Percentiles rank a stretch among this genome's conserved stretches.
These are phyloP conservation scores for Pyricularia sp. DNA, from an alignment of 2,329 filamentous ascomycete genomes.

Conservation along the genomic window DNA sequence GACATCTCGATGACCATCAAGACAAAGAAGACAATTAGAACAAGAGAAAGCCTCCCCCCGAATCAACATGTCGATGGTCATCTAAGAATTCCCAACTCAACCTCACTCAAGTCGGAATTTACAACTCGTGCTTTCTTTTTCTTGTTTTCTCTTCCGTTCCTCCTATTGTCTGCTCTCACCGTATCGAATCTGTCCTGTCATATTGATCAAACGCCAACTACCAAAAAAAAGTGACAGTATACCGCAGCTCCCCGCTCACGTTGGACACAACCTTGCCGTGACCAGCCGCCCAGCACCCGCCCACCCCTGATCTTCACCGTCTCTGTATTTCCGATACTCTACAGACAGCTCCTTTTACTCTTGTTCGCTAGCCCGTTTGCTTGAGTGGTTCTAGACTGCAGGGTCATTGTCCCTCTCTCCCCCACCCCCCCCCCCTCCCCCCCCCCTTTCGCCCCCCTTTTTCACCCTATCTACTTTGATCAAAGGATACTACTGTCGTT, in stretches of 20 bases:
- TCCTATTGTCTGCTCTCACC: background rate
- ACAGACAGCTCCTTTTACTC: background rate
- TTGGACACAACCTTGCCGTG: background rate
- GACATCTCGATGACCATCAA: background rate
- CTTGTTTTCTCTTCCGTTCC: slow-evolving; percentile 2
- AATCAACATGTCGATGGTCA: background rate
- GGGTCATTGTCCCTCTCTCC: slow-evolving; percentile 5
- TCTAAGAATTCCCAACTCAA: background rate
- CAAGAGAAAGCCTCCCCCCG: slow-evolving; percentile 13
- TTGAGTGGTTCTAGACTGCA: slow-evolving; percentile 14
- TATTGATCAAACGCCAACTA: background rate
- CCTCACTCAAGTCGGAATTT: background rate
- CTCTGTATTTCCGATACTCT: background rate
- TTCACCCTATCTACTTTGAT: background rate
- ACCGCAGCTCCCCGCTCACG: background rate
- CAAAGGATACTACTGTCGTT: background rate
- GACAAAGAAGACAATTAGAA: slow-evolving; percentile 22
- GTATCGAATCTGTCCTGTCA: background rate
- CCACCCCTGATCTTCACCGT: background rate
- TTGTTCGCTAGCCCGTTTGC: background rate
- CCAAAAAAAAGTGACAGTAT: slow-evolving; percentile 1
- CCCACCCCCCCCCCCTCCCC: too few species aligned
- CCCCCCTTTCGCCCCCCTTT: background rate
- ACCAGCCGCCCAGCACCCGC: background rate
- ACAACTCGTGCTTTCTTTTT: slow-evolving; percentile 4